Evolutionary conservation across 805 yeast genomes (phyloP), one percentile per base, ranked within the genome.

Genomic region (Myxozyma sirexii): DNA sequence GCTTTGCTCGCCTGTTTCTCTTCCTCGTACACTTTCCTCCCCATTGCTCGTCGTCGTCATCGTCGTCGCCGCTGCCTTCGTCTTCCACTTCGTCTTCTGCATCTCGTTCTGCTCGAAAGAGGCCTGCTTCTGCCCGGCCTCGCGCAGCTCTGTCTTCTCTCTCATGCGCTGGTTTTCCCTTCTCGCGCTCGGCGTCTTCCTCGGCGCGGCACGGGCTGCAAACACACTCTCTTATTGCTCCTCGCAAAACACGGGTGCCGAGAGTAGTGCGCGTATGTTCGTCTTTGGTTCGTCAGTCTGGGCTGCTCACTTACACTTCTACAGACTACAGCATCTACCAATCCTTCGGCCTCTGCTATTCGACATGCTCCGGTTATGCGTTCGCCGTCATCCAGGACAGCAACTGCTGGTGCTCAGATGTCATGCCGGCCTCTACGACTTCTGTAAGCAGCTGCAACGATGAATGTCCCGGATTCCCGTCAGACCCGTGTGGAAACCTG

Each of bases 351-450:
- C 69, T 67, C 10, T 85, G 90, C 68, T 67, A 76, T 2, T 76
- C 73, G 46, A 70, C 74, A 21, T 85, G 90, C 6, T 59, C 46
- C 15, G 45, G 42, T 15, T 79, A 74, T 62, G 77, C 82, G 8
- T 82, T 77, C 59, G 90, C 84, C 17, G 78, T 85, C 42, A 71
- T 85, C 38, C 83, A 76, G 64, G 77, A 75, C n/a, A 62, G 72
- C 39, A 39, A 74, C 47, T 85, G 90, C 70, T 86, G 87, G 86
- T 85, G 90, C 69, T 78, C 88, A 4, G 78, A 84, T 67, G 62
- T 67, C 7, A 71, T 78, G 21, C 89, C 90, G 0, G 75, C 68
- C 1, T 64, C 69, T 17, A 76, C 84, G 0, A 75, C 74, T 0
- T 62, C 67, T 29, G 41, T 75, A 10, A 47, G 67, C 13, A 49